Base-by-base conservation (phyloP, 805 yeast species). In the Saccharomyces mikatae region DNA sequence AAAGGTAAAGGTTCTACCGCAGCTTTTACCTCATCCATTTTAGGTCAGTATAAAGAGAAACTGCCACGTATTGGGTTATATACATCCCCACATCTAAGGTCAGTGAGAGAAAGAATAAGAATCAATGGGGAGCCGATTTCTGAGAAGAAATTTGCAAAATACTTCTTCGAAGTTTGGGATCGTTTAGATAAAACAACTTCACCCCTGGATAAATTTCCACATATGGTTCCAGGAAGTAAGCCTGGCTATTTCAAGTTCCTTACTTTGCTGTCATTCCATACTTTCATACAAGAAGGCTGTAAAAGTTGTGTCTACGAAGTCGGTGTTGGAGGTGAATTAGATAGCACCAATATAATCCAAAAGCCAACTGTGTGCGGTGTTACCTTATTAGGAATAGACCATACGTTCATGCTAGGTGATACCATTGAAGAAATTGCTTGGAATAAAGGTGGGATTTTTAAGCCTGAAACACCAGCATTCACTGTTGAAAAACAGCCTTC, bases 1-100 rank as follows among this genome's bases (percentile, higher is more conserved):
- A 94, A 94, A 69, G 99, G 99, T 13, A 94, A 94, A 72, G 99
- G 99, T 1, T 90, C 97, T 0, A 92, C 98, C 0, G 92, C 97
- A 71, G 97, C 99, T 0, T 94, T 94, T 66, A 81, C 90, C 2
- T 87, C 88, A 63, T 82, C 94, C 2, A 89, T 95, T 44, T 70
- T 95, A 57, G 65, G 71, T 6, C 89, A 89, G 65, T 89, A 89
- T 63, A 59, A 56, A 41, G 73, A 71, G 28, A 57, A 59, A 46
- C 27, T 70, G 58, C 68, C 56, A 17, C 89, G 88, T 68, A 79
- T 91, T 51, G 99, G 99, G 0, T 76, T 94, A n/a, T 94, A 88
- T 67, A 91, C 98, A 1, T 89, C 97, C 1, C 99, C 99, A 1
- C 99, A 94, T 71, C 78, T 94, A 70, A 89, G 86, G 70, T 81